Percentiles rank a stretch among this genome's conserved stretches.
These are phyloP conservation scores for Auxenochlorella protothecoides DNA, from an alignment of 139 green algal species.

Conservation along the genomic window DNA sequence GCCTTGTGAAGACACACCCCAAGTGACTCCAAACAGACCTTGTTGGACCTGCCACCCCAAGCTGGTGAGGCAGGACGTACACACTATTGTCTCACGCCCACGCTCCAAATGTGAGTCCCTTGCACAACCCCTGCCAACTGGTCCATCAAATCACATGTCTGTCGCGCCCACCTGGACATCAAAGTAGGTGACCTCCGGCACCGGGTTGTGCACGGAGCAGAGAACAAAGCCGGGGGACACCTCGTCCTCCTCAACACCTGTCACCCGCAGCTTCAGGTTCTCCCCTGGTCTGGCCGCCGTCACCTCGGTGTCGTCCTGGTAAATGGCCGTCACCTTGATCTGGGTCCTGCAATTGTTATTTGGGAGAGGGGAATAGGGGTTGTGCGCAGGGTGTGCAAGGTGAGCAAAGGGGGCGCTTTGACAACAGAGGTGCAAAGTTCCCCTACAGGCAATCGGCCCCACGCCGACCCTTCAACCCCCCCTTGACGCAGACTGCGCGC, in stretches of 20 bases:
- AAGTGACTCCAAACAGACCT: too few species aligned
- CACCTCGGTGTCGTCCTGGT: slow-evolving; percentile 85
- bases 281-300: slow-evolving; percentile 59
- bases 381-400: neutral
- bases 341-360: slow-evolving; percentile 22
- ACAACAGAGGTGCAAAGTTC: too few species aligned
- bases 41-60: too few species aligned
- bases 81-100: too few species aligned
- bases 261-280: slow-evolving; percentile 70
- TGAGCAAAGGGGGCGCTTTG: neutral
- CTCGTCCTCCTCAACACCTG: slow-evolving; percentile 77
- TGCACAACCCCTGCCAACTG: too few species aligned
- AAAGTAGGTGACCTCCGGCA: slow-evolving; percentile 69
- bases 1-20: too few species aligned
- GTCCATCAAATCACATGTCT: too few species aligned
- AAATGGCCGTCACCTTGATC: slow-evolving; percentile 83
- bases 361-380: neutral
- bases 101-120: too few species aligned
- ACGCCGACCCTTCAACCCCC: neutral
- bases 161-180: slow-evolving; percentile 50
- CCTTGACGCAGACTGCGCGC: neutral
- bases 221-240: slow-evolving; percentile 88
- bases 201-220: slow-evolving; percentile 49
- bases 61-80: too few species aligned
- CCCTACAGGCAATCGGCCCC: too few species aligned